Evolutionary conservation across 169 alveolate species (phyloP), one percentile per base, ranked within the genome.

Genomic region (Eimeria acervulina): DNA sequence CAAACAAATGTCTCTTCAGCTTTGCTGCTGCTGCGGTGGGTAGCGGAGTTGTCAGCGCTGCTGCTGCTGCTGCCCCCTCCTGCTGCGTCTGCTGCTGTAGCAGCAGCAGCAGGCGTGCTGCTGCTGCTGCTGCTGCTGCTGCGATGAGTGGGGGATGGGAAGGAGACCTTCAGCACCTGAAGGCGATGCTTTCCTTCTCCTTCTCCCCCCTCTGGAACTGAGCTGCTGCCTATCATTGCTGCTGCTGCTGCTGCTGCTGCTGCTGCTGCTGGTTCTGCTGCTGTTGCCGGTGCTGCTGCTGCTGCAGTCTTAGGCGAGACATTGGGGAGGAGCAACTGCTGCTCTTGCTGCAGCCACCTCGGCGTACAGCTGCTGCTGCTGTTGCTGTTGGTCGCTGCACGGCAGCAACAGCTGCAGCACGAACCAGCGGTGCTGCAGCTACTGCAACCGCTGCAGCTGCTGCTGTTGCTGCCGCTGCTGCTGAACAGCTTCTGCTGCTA

Each of bases 191-290:
- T 5, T 15, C 26, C 19, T 7, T 44, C 83, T 44, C 6, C 26
- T 15, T 33, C 83, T 36, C 3, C 47, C 17, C 28, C 42, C 47
- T n/a, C 5, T 36, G 40, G 38, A n/a, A 5, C 28, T 28, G 83
- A 7, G 33, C 42, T 17, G 40, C 19, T 36, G 47, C 19, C 42
- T 70, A 33, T 33, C 83, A 70, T 31, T 70, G 33, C 26, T 70
- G 19, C 83, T 31, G 47, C 47, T 31, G 83, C 40, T 70, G 83
- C 83, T 70, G 83, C 83, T 70, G 83, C 83, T 31, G 83, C 42
- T 70, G 83, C 83, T 70, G 44, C 83, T 31, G 44, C 42, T 12
- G 42, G 8, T 28, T 3, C 13, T 31, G 44, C 44, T 13, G 83
- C 4, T 19, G 42, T 44, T 31, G n/a, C n/a, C n/a, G n/a, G n/a